These are phyloP conservation scores for Rubroboletus pulcherrimus DNA, from an alignment of 768 basidiomycete species.

Conservation along the genomic window DNA sequence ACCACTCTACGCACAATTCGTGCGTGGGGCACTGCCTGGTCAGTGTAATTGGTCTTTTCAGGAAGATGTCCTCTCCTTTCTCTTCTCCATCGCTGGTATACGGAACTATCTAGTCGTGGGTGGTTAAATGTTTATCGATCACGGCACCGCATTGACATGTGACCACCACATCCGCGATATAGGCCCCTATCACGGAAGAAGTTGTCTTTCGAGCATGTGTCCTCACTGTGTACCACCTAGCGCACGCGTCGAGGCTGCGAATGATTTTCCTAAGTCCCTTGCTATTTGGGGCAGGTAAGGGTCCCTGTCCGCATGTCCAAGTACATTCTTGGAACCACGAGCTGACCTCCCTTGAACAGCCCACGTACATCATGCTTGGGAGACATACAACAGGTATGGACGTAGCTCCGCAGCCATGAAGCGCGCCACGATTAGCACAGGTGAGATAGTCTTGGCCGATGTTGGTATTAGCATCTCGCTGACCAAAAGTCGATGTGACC, in stretches of 20 bases:
- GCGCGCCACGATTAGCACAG: constrained; percentile 50
- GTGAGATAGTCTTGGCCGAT: constrained; percentile 37
- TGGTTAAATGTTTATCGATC: constrained; percentile 1
- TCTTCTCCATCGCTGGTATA: constrained; percentile 54
- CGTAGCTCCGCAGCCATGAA: constrained; percentile 59
- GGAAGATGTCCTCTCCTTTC: constrained; percentile 35
- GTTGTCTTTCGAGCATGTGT: constrained; percentile 86
- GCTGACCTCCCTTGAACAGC: constrained; percentile 43
- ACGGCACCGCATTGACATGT: not conserved
- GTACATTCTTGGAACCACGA: not conserved
- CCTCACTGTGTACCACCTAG: constrained; percentile 66
- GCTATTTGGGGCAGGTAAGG: constrained; percentile 82
- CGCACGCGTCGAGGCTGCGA: constrained; percentile 46
- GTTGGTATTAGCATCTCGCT: constrained; percentile 5
- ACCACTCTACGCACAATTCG: constrained; percentile 59
- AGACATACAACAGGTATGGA: constrained; percentile 74
- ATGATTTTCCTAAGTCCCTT: constrained; percentile 83
- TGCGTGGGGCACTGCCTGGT: constrained; percentile 48
- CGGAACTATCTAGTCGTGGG: constrained; percentile 64
- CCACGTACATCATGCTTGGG: constrained; percentile 91
- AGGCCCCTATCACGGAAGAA: constrained; percentile 94
- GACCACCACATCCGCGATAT: not conserved
- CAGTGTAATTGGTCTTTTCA: constrained; percentile 48
- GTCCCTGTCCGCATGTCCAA: not conserved
- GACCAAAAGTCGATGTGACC: constrained; percentile 2